Evolutionary conservation across 2,329 filamentous ascomycete species (phyloP).

Genomic region (Exophiala bonariae): DNA sequence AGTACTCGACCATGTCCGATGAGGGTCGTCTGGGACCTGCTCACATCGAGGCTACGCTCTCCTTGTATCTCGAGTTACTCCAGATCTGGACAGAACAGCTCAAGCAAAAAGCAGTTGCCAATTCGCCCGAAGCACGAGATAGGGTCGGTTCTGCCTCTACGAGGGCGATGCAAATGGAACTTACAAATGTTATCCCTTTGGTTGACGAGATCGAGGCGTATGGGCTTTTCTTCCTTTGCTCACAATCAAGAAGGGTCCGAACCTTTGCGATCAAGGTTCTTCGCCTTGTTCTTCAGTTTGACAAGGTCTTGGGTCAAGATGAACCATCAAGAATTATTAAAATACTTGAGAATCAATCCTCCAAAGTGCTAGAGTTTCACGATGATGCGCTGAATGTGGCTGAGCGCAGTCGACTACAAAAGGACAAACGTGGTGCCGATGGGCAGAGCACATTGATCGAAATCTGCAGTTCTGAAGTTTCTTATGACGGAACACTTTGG

Average conservation of each 20-base stretch:
- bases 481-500: constrained; percentile 93
- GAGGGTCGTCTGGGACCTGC: constrained; percentile 91
- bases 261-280: constrained; percentile 90
- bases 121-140: constrained; percentile 64
- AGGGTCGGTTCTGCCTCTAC: constrained; percentile 27
- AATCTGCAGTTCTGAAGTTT: constrained; percentile 90
- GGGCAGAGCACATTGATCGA: constrained; percentile 85
- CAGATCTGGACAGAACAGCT: constrained; percentile 99
- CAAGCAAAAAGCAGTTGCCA: constrained; percentile 77
- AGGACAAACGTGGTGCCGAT: constrained; percentile 82
- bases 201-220: constrained; percentile 97
- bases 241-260: constrained; percentile 85
- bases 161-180: constrained; percentile 74
- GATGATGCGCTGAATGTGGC: constrained; percentile 89
- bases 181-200: constrained; percentile 85
- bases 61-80: constrained; percentile 88
- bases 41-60: constrained; percentile 91
- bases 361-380: constrained; percentile 86
- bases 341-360: constrained; percentile 86
- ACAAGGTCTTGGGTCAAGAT: constrained; percentile 79
- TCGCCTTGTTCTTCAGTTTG: constrained; percentile 89
- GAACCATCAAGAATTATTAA: constrained; percentile 80
- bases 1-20: constrained; percentile 97
- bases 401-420: constrained; percentile 86
- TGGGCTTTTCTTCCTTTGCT: constrained; percentile 95